phyloP scores from a whole-genome alignment of 2,329 filamentous ascomycete species.

The Epichloe coenophiala region DNA sequence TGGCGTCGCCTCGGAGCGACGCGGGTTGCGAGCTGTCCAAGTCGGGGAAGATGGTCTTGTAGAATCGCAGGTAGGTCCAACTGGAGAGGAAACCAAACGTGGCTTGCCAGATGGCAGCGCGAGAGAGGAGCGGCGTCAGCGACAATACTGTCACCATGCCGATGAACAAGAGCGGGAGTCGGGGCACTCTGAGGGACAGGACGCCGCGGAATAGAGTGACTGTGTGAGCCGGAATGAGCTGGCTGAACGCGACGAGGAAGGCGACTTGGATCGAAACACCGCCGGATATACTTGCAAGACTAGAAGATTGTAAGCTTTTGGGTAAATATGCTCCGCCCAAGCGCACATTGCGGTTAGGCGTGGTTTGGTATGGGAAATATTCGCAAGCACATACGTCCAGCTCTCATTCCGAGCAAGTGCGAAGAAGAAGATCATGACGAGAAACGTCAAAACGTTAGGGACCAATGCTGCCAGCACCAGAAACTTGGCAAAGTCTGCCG shows the following conservation, averaged over 20 bases:
- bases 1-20: conserved; percentile 73
- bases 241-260: conserved; percentile 94
- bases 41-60: conserved; percentile 62
- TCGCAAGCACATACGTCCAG: conserved; percentile 45
- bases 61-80: conserved; percentile 96
- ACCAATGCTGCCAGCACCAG: conserved; percentile 63
- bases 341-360: too few species aligned
- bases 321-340: too few species aligned
- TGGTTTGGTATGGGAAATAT: too few species aligned
- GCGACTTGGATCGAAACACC: conserved; percentile 81
- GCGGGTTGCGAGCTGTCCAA: conserved; percentile 48
- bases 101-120: conserved; percentile 67
- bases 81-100: conserved; percentile 72
- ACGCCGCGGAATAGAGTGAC: conserved; percentile 85
- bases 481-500: conserved; percentile 83
- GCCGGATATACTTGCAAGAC: conserved; percentile 71
- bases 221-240: conserved; percentile 92
- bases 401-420: conserved; percentile 51
- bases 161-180: conserved; percentile 60
- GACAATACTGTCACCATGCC: conserved; percentile 54
- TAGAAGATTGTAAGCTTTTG: conserved; percentile 19
- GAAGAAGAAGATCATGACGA: conserved; percentile 61
- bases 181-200: conserved; percentile 72
- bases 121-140: conserved; percentile 43
- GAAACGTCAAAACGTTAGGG: conserved; percentile 68